Evolutionary conservation across 768 basidiomycete genomes (phyloP), one percentile per base, ranked within the genome.

Genomic region (Dioszegia aurantiaca): DNA sequence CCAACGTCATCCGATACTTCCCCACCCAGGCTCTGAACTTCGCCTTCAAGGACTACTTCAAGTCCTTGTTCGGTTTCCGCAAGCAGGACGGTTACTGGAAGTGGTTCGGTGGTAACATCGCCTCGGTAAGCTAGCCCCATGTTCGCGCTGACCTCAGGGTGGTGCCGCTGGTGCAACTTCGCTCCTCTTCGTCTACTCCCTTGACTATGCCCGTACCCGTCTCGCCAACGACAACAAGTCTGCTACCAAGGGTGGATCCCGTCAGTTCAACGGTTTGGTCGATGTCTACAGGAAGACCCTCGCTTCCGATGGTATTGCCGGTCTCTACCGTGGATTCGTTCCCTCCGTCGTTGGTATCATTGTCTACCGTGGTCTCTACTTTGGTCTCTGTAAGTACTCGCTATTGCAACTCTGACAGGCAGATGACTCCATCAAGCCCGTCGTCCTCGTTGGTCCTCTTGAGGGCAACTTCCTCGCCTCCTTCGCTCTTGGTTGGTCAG

Each of bases 1-100:
- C 95, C 85, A 99, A 99, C 82, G 95, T 99, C 81, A 95, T 99
- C 82, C 93, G 95, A 78, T 99, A 99, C 88, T 99, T 99, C 91
- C 95, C 95, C 52, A 99, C 95, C 58, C 94, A 99, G 80, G 95
- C 95, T 39, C 81, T 98, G 72, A 99, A 99, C 89, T 98, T 99
- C 75, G 94, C 94, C 78, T 98, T 97, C 88, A 98, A 79, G 74
- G 78, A 79, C 89, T 95, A 70, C 70, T 91, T 85, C 40, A 68
- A 99, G 84, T 92, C 93, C 28, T 77, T 98, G 55, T 98, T 99
- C 80, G 92, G 92, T 66, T 98, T 94, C 87, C 93, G 90, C 83
- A 95, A 97, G 84, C 83, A 79, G 54, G 95, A 97, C 0, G 94
- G 94, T 59, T 99, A 98, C 84, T 91, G 89, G 87, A 89, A 77